Conservation (phyloP, 164 flowering plant species). For the Malania oleifera region DNA sequence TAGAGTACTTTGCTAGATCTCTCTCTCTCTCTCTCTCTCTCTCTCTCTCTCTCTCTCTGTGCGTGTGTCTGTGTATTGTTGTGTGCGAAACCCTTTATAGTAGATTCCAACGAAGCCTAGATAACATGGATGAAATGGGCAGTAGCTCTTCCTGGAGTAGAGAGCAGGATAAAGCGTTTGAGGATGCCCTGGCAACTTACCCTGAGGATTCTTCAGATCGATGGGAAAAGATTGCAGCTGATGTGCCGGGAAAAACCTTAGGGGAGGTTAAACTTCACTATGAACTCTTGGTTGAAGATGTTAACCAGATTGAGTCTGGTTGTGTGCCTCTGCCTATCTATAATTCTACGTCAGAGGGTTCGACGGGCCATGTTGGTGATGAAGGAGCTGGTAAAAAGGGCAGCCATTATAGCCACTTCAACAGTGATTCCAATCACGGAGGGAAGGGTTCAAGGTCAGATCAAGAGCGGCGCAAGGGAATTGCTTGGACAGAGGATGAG, state of each 20-base stretch:
- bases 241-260: slow-evolving; percentile 66
- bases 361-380: slow-evolving; percentile 43
- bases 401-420: slow-evolving; percentile 33
- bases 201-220: slow-evolving; percentile 62
- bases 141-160: slow-evolving; percentile 62
- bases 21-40: slow-evolving; percentile 4
- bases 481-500: slow-evolving; percentile 98
- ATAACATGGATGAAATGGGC: slow-evolving; percentile 59
- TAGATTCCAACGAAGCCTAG: slow-evolving; percentile 24
- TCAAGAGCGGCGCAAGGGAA: slow-evolving; percentile 92
- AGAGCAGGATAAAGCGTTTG: slow-evolving; percentile 85
- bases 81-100: slow-evolving; percentile 11
- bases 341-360: slow-evolving; percentile 54
- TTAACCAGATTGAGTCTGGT: slow-evolving; percentile 71
- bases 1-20: slow-evolving; percentile 11
- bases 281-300: slow-evolving; percentile 72
- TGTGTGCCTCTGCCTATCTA: slow-evolving; percentile 68
- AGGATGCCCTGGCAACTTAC: slow-evolving; percentile 66
- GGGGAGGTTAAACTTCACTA: slow-evolving; percentile 77
- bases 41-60: slow-evolving; percentile 4
- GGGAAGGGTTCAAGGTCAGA: slow-evolving; percentile 67
- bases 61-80: too few species aligned
- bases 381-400: slow-evolving; percentile 60
- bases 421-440: slow-evolving; percentile 50
- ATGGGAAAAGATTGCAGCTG: slow-evolving; percentile 85